Conservation (phyloP, 2,329 filamentous ascomycete species). For the Cordyceps cateniannulata region DNA sequence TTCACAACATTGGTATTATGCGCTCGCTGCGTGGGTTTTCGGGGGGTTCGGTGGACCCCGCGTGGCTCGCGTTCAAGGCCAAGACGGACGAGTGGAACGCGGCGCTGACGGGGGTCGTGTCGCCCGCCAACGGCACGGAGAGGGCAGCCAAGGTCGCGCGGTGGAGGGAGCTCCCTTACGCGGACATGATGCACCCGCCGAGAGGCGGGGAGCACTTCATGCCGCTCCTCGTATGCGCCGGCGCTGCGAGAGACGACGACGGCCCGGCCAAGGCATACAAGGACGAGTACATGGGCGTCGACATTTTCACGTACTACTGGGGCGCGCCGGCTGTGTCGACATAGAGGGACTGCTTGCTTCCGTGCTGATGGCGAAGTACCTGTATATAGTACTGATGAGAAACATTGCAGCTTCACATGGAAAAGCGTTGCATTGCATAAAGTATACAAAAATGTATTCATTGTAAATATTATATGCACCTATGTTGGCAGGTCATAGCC, state of each 20-base stretch:
- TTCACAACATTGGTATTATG: slow-evolving; percentile 49
- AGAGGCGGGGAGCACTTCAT: slow-evolving; percentile 52
- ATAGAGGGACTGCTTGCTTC: slow-evolving; percentile 13
- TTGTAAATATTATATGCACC: background rate
- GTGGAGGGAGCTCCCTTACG: slow-evolving; percentile 43
- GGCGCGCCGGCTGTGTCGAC: slow-evolving; percentile 21
- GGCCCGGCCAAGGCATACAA: slow-evolving; percentile 37
- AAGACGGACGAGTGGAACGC: slow-evolving; percentile 38
- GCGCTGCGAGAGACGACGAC: slow-evolving; percentile 33
- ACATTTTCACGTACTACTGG: slow-evolving; percentile 53
- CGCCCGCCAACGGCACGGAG: slow-evolving; percentile 25
- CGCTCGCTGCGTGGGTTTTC: slow-evolving; percentile 22
- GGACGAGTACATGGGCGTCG: slow-evolving; percentile 42
- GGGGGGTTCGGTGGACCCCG: background rate
- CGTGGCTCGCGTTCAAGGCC: slow-evolving; percentile 19
- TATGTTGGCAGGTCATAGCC: background rate
- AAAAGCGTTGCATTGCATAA: background rate
- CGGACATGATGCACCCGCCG: slow-evolving; percentile 48
- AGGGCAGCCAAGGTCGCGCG: slow-evolving; percentile 33
- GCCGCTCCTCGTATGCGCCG: slow-evolving; percentile 51
- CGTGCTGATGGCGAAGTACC: no score
- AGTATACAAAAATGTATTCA: background rate
- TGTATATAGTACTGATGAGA: background rate
- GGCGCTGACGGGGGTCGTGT: slow-evolving; percentile 35
- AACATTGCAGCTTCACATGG: background rate